Evolutionary conservation across 2,329 filamentous ascomycete genomes (phyloP), one percentile per base, ranked within the genome.

Genomic region (Huntiella abstrusa): DNA sequence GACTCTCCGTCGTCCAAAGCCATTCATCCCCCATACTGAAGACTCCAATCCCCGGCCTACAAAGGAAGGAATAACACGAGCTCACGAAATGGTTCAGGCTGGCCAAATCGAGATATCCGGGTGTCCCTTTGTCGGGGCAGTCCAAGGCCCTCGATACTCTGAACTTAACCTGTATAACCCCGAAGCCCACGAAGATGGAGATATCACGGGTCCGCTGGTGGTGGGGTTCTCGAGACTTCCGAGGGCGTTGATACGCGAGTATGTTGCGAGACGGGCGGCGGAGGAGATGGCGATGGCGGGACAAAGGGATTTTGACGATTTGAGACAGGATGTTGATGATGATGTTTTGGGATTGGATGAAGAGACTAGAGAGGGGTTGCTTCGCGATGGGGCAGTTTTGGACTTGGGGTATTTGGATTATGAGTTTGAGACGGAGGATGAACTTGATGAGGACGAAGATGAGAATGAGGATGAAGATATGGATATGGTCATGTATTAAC

Each of bases 141-240:
- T 76, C 2, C 68, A 79, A 53, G 75, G 74, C 1, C 65, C 67
- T 0, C 57, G 59, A 2, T 79, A 79, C 53, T 50, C 58, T 1
- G 52, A 57, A 1, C 65, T 68, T 0, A 59, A 60, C 1, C 57
- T 74, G 2, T 75, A 65, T 53, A 59, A 66, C 3, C 53, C 49
- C 4, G 67, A 74, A 4, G 64, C 64, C 1, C 74, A 78, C 52
- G 52, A 63, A 2, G 54, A 68, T 46, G 1, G 56, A 55, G 39
- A 70, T 68, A 53, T n/a, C 51, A 55, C 17, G 10, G 33, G 47
- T 4, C 35, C 35, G 3, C 41, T 51, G 13, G 34, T 5, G 22
- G 8, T 15, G 10, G 38, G 40, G 35, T 41, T 34, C 33, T 39
- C 51, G 11, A 33, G 11, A 13, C 46, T 6, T 39, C 40, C 40